Evolutionary conservation across 768 basidiomycete genomes (phyloP).

Genomic region (Tricholoma flavovirens): DNA sequence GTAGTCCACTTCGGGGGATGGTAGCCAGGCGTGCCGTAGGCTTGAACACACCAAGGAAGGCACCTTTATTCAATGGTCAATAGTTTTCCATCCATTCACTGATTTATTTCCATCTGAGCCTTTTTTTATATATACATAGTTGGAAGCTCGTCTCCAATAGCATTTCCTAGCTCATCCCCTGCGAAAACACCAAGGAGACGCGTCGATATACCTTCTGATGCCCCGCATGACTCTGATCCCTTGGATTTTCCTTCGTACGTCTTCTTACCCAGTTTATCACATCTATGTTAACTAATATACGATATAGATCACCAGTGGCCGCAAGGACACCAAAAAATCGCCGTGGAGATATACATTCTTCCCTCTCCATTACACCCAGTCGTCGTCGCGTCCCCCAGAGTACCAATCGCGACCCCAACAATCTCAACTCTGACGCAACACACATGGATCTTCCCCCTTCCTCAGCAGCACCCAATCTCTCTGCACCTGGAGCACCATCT

Average conservation of each 20-base stretch:
- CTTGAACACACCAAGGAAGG: slow-evolving; percentile 49
- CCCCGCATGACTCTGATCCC: slow-evolving; percentile 54
- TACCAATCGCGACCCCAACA: slow-evolving; percentile 28
- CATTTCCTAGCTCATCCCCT: slow-evolving; percentile 61
- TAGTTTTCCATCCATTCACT: slow-evolving; percentile 6
- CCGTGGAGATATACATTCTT: slow-evolving; percentile 90
- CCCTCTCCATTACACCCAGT: slow-evolving; percentile 52
- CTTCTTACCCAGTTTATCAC: background rate
- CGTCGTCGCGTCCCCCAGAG: slow-evolving; percentile 25
- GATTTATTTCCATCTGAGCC: background rate
- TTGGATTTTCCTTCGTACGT: slow-evolving; percentile 67
- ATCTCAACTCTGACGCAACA: slow-evolving; percentile 55
- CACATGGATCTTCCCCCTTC: slow-evolving; percentile 46
- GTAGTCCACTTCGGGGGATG: slow-evolving; percentile 41
- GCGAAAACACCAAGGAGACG: slow-evolving; percentile 40
- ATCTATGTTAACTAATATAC: background rate
- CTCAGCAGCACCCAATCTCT: slow-evolving; percentile 51
- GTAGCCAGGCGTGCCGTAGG: slow-evolving; percentile 51
- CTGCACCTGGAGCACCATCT: slow-evolving; percentile 53
- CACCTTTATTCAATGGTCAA: slow-evolving; percentile 48
- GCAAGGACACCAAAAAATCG: slow-evolving; percentile 63
- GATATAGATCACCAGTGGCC: slow-evolving; percentile 43
- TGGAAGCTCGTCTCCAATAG: slow-evolving; percentile 58
- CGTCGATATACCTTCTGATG: slow-evolving; percentile 27
- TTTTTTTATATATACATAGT: slow-evolving; percentile 32